A percentile compares a stretch with the other conserved stretches of the same genome.
These are phyloP conservation scores for Ascochyta viciae-villosae DNA, from an alignment of 2,329 filamentous ascomycete genomes.

Conservation along the genomic window DNA sequence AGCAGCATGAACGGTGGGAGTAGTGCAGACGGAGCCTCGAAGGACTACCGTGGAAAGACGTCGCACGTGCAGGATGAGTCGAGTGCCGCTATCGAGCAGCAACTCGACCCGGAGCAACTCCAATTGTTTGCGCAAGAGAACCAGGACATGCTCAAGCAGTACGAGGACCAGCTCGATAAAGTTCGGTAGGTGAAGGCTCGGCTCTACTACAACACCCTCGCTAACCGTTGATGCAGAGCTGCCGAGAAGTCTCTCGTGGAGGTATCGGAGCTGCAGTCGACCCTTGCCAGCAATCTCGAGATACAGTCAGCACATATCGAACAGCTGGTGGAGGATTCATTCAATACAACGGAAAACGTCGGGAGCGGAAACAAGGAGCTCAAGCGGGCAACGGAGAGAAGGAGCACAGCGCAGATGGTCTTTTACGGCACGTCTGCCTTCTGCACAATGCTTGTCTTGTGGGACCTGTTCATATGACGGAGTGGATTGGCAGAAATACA, in stretches of 20 bases:
- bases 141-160: conserved; percentile 89
- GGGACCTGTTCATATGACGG: conserved; percentile 57
- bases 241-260: conserved; percentile 91
- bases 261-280: conserved; percentile 89
- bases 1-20: conserved; percentile 26
- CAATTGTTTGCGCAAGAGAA: conserved; percentile 96
- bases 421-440: conserved; percentile 57
- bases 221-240: conserved; percentile 61
- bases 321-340: conserved; percentile 83
- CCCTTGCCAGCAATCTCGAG: conserved; percentile 83
- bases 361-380: conserved; percentile 89
- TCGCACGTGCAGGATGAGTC: conserved; percentile 31
- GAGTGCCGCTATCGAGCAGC: conserved; percentile 56
- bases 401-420: conserved; percentile 58
- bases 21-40: conserved; percentile 18
- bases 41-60: conserved; percentile 38
- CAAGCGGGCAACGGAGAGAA: conserved; percentile 73
- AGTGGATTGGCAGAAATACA: neutral
- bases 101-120: conserved; percentile 81
- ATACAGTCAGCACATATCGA: conserved; percentile 89
- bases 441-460: conserved; percentile 55
- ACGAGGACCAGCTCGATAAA: conserved; percentile 92
- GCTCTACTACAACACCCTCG: neutral
- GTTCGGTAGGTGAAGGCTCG: conserved; percentile 71
- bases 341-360: conserved; percentile 83